Evolutionary conservation across 306 rosid genomes (phyloP).

Genomic region (Boehmeria nivea): DNA sequence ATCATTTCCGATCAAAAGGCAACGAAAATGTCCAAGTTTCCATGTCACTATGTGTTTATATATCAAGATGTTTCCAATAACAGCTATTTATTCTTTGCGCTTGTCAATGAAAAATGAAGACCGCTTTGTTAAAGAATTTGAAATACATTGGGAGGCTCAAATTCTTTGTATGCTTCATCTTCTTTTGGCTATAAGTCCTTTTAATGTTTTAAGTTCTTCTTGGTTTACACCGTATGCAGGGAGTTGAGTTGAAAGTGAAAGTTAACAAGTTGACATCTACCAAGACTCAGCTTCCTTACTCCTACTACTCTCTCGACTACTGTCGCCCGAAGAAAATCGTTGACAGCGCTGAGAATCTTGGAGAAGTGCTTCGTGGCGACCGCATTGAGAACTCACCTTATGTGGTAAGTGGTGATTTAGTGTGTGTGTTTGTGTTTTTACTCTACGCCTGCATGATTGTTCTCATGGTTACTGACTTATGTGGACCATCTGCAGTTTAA

Average conservation of each 20-base stretch:
- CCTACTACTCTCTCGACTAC: slow-evolving; percentile 81
- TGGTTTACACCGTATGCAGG: slow-evolving; percentile 44
- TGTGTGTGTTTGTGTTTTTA: not conserved
- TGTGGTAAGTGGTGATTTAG: slow-evolving; percentile 49
- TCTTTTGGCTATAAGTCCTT: not conserved
- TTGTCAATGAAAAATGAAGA: no score
- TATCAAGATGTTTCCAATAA: no score
- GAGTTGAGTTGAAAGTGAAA: slow-evolving; percentile 80
- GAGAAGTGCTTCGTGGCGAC: slow-evolving; percentile 99
- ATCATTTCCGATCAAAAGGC: no score
- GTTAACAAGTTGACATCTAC: slow-evolving; percentile 88
- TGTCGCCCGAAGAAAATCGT: slow-evolving; percentile 51
- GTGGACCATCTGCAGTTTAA: slow-evolving; percentile 58
- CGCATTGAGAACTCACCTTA: slow-evolving; percentile 92
- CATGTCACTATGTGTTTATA: no score
- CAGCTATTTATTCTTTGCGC: no score
- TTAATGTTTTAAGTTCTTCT: not conserved
- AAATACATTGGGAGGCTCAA: no score
- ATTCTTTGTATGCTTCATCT: no score
- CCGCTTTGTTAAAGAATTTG: no score
- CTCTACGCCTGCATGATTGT: slow-evolving; percentile 9
- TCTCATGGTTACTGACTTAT: slow-evolving; percentile 18
- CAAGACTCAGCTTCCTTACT: slow-evolving; percentile 97
- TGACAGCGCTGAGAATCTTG: slow-evolving; percentile 94
- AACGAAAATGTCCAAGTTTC: no score